Evolutionary conservation across 805 yeast species (phyloP).

Genomic region (Saturnispora ahearnii): DNA sequence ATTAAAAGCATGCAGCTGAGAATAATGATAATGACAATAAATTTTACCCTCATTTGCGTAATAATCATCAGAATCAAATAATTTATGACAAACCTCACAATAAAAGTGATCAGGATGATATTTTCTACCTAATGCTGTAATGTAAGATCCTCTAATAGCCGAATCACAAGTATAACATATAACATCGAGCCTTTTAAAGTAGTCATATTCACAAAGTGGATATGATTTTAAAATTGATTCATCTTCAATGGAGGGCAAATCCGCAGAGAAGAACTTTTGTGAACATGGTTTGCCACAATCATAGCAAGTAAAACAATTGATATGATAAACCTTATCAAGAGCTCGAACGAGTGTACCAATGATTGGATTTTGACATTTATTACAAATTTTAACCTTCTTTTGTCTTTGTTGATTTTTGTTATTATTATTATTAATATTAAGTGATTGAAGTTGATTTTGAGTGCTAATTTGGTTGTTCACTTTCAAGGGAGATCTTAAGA

Average conservation of each 20-base stretch:
- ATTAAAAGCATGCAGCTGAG: slow-evolving; percentile 73
- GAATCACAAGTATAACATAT: slow-evolving; percentile 81
- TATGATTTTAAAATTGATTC: neutral
- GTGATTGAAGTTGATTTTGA: neutral
- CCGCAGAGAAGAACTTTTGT: slow-evolving; percentile 81
- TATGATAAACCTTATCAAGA: slow-evolving; percentile 67
- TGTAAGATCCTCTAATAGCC: slow-evolving; percentile 86
- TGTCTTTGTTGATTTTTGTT: neutral
- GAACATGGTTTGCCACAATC: slow-evolving; percentile 80
- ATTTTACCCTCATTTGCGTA: slow-evolving; percentile 77
- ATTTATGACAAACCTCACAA: slow-evolving; percentile 76
- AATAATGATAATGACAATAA: slow-evolving; percentile 87
- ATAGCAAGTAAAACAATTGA: slow-evolving; percentile 77
- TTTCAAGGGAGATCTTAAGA: neutral
- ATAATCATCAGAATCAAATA: slow-evolving; percentile 88
- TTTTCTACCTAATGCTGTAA: slow-evolving; percentile 84
- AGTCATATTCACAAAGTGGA: slow-evolving; percentile 85
- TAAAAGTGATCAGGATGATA: slow-evolving; percentile 94
- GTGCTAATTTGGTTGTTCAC: neutral
- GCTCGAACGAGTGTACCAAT: slow-evolving; percentile 83
- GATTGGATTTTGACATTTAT: slow-evolving; percentile 43
- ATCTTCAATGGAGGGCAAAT: slow-evolving; percentile 25
- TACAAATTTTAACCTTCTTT: slow-evolving; percentile 35
- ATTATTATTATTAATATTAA: neutral
- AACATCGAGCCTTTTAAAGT: slow-evolving; percentile 74